Evolutionary conservation across 2,329 filamentous ascomycete genomes (phyloP), one percentile per base, ranked within the genome.

Genomic region (Beauveria varroae): DNA sequence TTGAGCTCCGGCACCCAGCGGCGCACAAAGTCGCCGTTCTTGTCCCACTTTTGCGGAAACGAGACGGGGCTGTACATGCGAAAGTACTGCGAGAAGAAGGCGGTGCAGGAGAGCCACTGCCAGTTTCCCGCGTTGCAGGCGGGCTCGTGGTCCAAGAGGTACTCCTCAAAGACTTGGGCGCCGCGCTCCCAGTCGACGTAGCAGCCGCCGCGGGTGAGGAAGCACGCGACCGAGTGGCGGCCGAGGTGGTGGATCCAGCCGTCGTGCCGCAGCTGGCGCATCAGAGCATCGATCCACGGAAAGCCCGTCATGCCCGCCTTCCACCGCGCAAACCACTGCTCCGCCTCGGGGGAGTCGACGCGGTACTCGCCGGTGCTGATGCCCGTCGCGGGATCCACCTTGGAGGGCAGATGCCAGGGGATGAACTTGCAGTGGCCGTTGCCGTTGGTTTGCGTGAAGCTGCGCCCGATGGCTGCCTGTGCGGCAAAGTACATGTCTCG

Each of bases 401-500:
- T 85, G 2, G 85, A 87, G 0, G 86, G 88, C 1, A 93, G 74
- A 68, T 91, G 88, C 89, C 89, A 93, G 4, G 88, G 88, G 16
- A 93, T 83, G 72, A 92, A 91, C n/a, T 88, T 81, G 44, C 84
- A 87, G 64, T 87, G 75, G 0, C 79, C 72, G 67, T 93, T 93
- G 41, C 82, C 81, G 54, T 82, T 76, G 1, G 86, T 87, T 67
- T 90, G 87, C 1, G 75, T 78, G 66, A 90, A 92, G 0, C 76
- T 67, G 37, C 81, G 77, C 0, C 89, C 89, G 1, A 91, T 75
- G 0, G 83, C 80, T 1, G 88, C 87, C 69, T 93, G 88, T 0
- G 89, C 88, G 16, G 83, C 88, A 67, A 93, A 92, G 72, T 92
- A 93, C 89, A 93, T 93, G 69, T 93, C 89, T 18, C 89, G 81